Base-by-base conservation (phyloP, 257 asterid species). In the Fraxinus americana region DNA sequence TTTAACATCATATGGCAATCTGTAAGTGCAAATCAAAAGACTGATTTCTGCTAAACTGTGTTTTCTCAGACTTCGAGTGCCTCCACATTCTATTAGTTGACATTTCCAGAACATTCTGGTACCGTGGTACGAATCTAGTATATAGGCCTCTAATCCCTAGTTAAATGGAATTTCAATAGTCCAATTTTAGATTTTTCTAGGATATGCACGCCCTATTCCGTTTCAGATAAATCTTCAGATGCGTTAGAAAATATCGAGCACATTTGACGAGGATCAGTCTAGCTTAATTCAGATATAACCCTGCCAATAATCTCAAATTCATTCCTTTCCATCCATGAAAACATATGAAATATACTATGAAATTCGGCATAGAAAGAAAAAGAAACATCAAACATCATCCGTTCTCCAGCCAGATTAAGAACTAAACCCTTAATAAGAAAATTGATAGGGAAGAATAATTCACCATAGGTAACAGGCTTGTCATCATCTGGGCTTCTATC, bases 401-500 rank as follows among this genome's bases (percentile, higher is more conserved):
- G 23, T 36, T 25, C 23, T 50, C 27, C 35, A 57, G 11, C 34
- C 25, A 74, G 68, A 30, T 61, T 72, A 14, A 70, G 10, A 78
- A 69, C 34, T 34, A 34, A 61, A 63, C 63, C 38, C 2, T 66
- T 36, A 25, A 25, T 2, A 43, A 68, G 23, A 27, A 71, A n/a
- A 66, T 57, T 34, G 61, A 52, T 23, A 70, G 52, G 5, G 21
- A 59, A 78, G 52, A 38, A 23, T 1, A 41, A 3, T n/a, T 71
- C 82, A 94, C 98, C 98, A 78, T 92, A 94, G 68, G 88, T 87
- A n/a, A 87, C 80, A 63, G 97, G 97, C 75, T 86, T 89, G 34
- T 92, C 98, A 35, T 89, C 97, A 19, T 92, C 97, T 0, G 67
- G 72, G 34, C 82, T 84, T 73, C 97, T 82, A 43, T 92, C 94